Conservation (phyloP, 164 flowering plant genomes). For the Brasenia schreberi region DNA sequence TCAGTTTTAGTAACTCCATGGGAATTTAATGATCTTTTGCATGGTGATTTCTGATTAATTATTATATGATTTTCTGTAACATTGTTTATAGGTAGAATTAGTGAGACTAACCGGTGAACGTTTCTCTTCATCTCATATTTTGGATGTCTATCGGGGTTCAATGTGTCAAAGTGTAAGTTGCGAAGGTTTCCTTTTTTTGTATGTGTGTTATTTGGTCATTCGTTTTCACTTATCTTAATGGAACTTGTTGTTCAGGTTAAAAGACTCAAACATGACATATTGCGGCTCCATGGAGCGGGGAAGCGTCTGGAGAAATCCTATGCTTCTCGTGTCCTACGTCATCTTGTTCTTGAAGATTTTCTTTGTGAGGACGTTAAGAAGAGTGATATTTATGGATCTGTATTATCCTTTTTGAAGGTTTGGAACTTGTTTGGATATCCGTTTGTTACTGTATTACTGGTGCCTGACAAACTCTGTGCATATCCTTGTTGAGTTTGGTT, state of each 20-base stretch:
- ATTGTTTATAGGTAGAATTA: constrained; percentile 46
- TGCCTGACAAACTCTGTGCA: background rate
- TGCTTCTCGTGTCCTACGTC: constrained; percentile 73
- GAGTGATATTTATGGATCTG: constrained; percentile 86
- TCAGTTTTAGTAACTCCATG: background rate
- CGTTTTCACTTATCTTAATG: constrained; percentile 1
- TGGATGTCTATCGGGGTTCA: constrained; percentile 94
- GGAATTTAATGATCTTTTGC: no score
- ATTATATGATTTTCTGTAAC: background rate
- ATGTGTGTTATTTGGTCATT: background rate
- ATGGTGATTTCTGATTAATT: no score
- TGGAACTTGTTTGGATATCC: background rate
- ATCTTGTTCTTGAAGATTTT: constrained; percentile 76
- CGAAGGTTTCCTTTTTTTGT: background rate
- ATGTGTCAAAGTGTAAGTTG: constrained; percentile 59
- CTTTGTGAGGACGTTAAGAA: constrained; percentile 82
- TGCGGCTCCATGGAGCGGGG: constrained; percentile 82
- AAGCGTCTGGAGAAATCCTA: constrained; percentile 70
- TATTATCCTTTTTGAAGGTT: constrained; percentile 82
- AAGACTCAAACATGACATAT: constrained; percentile 56
- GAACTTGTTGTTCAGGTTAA: constrained; percentile 45
- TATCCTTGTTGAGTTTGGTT: background rate
- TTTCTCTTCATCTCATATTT: constrained; percentile 70
- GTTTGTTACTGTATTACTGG: background rate
- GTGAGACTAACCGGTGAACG: constrained; percentile 62